Evolutionary conservation across 2,329 filamentous ascomycete genomes (phyloP).

Genomic region (Herpotrichia juniperi): DNA sequence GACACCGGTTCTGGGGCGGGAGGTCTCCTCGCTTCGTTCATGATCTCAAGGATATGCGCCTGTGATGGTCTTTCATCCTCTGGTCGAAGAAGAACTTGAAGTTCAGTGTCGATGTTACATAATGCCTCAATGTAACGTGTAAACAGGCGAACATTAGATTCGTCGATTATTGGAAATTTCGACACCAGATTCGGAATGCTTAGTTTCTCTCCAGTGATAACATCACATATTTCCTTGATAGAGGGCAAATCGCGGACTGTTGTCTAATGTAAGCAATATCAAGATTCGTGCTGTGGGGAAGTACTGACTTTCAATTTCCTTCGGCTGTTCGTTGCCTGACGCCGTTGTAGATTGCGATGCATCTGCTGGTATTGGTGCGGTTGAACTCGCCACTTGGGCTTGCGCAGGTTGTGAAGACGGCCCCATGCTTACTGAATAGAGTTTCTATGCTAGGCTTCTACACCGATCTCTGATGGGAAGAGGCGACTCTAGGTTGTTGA

Average conservation of each 20-base stretch:
- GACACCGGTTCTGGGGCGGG: neutral
- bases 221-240: neutral
- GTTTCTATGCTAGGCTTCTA: no score
- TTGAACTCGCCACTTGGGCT: no score
- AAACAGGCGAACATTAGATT: conserved; percentile 1
- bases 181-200: neutral
- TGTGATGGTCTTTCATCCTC: neutral
- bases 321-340: no score
- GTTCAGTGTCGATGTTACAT: neutral
- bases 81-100: neutral
- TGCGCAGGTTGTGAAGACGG: no score
- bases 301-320: no score
- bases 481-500: no score
- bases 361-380: no score
- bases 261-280: no score
- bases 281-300: no score
- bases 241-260: neutral
- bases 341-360: no score
- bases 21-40: neutral
- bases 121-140: neutral
- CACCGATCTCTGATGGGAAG: no score
- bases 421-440: no score
- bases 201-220: neutral
- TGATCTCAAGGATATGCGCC: neutral
- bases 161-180: neutral